Conservation (phyloP, 257 asterid species). For the Nicotiana otophora region DNA sequence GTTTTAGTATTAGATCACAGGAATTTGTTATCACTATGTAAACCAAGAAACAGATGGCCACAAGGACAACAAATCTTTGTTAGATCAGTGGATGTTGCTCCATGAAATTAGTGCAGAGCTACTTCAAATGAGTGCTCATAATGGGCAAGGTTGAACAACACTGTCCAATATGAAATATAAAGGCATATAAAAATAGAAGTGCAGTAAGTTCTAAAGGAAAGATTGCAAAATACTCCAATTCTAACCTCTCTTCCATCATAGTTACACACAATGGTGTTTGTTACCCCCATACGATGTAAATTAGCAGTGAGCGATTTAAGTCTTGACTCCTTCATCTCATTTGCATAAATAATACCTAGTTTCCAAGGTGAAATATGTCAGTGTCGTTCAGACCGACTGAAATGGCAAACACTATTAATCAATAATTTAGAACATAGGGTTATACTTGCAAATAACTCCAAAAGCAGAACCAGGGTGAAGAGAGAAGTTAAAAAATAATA, state of each 20-base stretch:
- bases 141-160: neutral
- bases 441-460: neutral
- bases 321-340: conserved; percentile 87
- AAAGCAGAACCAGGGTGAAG: neutral
- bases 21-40: neutral
- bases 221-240: neutral
- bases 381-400: neutral
- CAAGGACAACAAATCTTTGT: neutral
- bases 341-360: conserved; percentile 84
- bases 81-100: neutral
- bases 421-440: neutral
- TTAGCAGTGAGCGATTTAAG: conserved; percentile 89
- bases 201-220: neutral
- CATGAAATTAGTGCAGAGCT: neutral
- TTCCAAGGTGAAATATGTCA: conserved; percentile 13
- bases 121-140: neutral
- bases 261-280: conserved; percentile 79
- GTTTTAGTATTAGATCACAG: neutral
- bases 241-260: conserved; percentile 93
- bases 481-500: neutral
- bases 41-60: neutral
- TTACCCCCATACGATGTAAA: conserved; percentile 89
- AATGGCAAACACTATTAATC: neutral
- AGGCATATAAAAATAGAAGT: neutral
- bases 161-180: neutral